Base-by-base conservation (phyloP, 371 early-diverging fungal genomes). In the Apophysomyces elegans region DNA sequence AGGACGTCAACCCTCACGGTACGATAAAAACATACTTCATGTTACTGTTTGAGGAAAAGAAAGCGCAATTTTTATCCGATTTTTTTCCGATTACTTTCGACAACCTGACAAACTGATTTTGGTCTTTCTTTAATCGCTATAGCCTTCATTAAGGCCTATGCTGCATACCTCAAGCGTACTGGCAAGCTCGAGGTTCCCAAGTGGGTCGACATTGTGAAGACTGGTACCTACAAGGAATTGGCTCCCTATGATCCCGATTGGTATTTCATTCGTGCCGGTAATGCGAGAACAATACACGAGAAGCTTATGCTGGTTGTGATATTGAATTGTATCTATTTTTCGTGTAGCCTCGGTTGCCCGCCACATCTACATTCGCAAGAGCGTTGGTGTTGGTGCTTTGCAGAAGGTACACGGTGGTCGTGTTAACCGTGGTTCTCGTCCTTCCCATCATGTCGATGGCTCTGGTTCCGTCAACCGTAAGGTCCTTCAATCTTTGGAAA, bases 121-220 rank as follows among this genome's bases (percentile, higher is more conserved):
- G 37, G 36, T 4, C n/a, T 47, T 38, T 16, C 36, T 58, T 56
- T 26, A 26, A 26, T 26, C 7, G 47, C 47, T 62, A 5, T 69
- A 76, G 76, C 86, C 63, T 97, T 98, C 88, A 90, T 97, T 84
- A 91, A 91, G 86, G 96, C 97, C 61, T 97, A 96, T 81, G 94
- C 97, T 76, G 97, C 94, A 74, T 95, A 96, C 88, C 90, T 97
- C 78, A 97, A 96, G 93, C 89, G 93, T 67, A 90, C 95, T 69
- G 98, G 97, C 75, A 95, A 96, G 90, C 91, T 98, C 78, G 93
- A 94, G 79, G 91, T 98, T 73, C 99, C 97, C 80, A 92, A 90
- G 85, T 97, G 96, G 97, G 94, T 95, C 70, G 96, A 98, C 80
- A 82, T 95, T 71, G 96, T 94, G 85, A 98, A 98, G 91, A 96